Conservation (phyloP, 139 green algal genomes). For the Volvox africanus region DNA sequence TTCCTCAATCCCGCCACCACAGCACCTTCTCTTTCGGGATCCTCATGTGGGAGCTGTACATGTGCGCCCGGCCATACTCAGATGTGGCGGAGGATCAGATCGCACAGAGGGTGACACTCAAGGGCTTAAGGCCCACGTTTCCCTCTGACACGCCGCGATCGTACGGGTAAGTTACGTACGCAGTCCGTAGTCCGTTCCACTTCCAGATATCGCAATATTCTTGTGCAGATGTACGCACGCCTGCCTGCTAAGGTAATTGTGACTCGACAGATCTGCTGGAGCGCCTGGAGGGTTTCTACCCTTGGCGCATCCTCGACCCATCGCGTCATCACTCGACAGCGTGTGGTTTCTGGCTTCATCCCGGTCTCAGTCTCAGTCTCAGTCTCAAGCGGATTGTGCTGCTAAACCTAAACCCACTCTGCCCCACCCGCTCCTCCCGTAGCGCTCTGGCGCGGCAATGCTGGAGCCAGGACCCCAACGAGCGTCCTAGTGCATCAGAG, state of each 20-base stretch:
- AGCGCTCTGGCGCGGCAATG: conserved; percentile 43
- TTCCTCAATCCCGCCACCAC: not conserved
- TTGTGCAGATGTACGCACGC: too few relatives aligned
- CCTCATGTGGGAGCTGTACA: conserved; percentile 58
- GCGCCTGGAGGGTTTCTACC: too few relatives aligned
- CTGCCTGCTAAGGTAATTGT: too few relatives aligned
- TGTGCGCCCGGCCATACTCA: conserved; percentile 30
- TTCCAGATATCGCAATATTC: too few relatives aligned
- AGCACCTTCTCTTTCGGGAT: conserved; percentile 52
- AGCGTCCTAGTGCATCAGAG: conserved; percentile 31
- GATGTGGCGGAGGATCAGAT: conserved; percentile 44
- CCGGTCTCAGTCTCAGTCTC: too few relatives aligned
- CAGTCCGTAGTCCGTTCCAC: too few relatives aligned
- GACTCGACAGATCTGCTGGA: too few relatives aligned
- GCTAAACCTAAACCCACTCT: too few relatives aligned
- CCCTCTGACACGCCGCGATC: conserved; percentile 34
- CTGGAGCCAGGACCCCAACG: conserved; percentile 48
- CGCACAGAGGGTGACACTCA: conserved; percentile 19
- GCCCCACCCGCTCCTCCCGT: not conserved
- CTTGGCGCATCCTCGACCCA: too few relatives aligned
- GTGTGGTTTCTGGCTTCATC: too few relatives aligned
- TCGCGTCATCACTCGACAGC: too few relatives aligned
- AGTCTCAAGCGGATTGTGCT: too few relatives aligned
- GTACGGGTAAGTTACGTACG: conserved; percentile 15
- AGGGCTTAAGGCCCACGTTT: conserved; percentile 36